Conservation (phyloP, 345 rosid genomes). For the Alliaria petiolata region DNA sequence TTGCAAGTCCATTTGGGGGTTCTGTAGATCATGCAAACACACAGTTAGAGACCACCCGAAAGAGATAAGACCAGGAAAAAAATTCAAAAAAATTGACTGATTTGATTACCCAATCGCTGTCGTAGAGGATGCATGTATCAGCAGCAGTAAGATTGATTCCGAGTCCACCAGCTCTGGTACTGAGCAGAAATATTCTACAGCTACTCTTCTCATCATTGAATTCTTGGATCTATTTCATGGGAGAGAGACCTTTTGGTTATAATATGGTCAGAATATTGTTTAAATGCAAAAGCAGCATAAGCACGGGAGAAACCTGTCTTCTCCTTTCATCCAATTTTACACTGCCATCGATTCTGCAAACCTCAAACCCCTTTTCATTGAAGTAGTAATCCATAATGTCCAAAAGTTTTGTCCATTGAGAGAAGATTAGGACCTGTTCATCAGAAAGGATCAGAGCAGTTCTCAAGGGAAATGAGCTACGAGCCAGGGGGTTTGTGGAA, state of each 20-base stretch:
- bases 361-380: conserved; percentile 79
- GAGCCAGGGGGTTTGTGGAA: not conserved
- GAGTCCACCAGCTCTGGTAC: conserved; percentile 97
- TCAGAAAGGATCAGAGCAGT: conserved; percentile 18
- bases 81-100: not conserved
- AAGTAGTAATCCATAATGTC: conserved; percentile 96
- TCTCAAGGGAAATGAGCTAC: conserved; percentile 6
- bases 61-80: not conserved
- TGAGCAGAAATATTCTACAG: conserved; percentile 71
- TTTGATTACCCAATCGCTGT: conserved; percentile 87
- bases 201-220: conserved; percentile 74
- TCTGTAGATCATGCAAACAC: conserved; percentile 43
- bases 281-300: not conserved
- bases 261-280: not conserved
- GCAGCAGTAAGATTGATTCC: conserved; percentile 98
- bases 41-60: conserved; percentile 10
- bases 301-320: conserved; percentile 58
- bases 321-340: conserved; percentile 76
- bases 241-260: not conserved
- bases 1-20: conserved; percentile 97
- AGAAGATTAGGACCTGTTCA: conserved; percentile 73
- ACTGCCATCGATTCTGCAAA: conserved; percentile 86
- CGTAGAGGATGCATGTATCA: conserved; percentile 91
- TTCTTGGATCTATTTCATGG: conserved; percentile 57
- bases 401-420: conserved; percentile 88